Evolutionary conservation across 352 stramenopile genomes (phyloP), one percentile per base, ranked within the genome.

Genomic region (Globisporangium parvum): DNA sequence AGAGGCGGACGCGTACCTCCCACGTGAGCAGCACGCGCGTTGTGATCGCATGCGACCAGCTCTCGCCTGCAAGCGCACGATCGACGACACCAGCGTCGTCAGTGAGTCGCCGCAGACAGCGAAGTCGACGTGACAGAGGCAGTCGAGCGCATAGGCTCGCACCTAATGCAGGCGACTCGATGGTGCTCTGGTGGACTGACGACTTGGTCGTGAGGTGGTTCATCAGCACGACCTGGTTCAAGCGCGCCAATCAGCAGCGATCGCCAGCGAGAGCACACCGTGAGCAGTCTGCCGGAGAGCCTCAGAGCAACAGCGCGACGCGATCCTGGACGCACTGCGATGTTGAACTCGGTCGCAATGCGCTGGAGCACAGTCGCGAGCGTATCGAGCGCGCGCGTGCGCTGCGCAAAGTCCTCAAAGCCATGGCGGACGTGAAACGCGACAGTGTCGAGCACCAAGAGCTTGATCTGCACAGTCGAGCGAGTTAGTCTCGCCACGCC

Each of bases 391-490:
- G 75, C 65, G 24, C 84, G 69, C 12, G 74, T 59, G 18, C 91
- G 76, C 58, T 85, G 71, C 1, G 57, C 51, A 50, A 82, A 93
- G 41, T 95, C 70, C 52, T 92, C 78, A 49, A 88, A 92, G 0
- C 74, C 81, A 47, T 96, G 86, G 11, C 95, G 78, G 69, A 96
- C 97, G 65, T 98, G 95, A 74, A 98, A 98, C 15, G 95, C 89
- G 20, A 98, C 71, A 23, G 80, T 96, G 57, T 98, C 95, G n/a
- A 98, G 57, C 3, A 98, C 74, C 10, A 98, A 28, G 17, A 98
- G 61, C 48, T 88, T 87, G 46, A 96, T 84, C 63, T 95, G 60
- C 8, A 60, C 26, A 14, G 10, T 14, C 11, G 9, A 12, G 8
- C 37, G 15, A 33, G 39, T 47, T 8, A 51, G 31, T 17, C 15